Evolutionary conservation across 805 yeast species (phyloP), one percentile per base, ranked within the genome.

Genomic region (Dipodascus geniculatus): DNA sequence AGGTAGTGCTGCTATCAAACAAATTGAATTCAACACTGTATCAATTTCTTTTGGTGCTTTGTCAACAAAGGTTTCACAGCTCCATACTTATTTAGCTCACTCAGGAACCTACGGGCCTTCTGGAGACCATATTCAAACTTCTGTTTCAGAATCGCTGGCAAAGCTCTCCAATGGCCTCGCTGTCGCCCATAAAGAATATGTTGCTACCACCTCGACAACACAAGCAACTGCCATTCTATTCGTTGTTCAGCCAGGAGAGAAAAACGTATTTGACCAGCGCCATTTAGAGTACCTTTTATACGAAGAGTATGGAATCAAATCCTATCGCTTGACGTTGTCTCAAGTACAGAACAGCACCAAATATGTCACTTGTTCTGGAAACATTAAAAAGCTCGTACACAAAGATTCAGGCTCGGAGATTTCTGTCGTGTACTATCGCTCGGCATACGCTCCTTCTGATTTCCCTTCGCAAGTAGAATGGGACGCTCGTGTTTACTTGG

Each of bases 41-140:
- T 85, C 96, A 62, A 96, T 91, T 2, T 90, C 97, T 0, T 93
- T 93, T 71, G 96, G 95, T 20, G 98, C 95, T 0, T 73, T 93
- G 54, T 83, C 96, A 1, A 67, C 88, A 14, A 85, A 83, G 65
- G 91, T 87, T 23, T 85, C 93, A 20, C 73, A 79, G 59, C 71
- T 87, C 54, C 99, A 93, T 68, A 67, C 74, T 20, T 87, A 77
- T 58, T 60, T 71, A 20, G 63, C 70, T 2, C 73, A 73, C 81
- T 64, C 75, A 0, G 66, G 68, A 22, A 66, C 67, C 20, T 73
- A 70, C 56, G 57, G 58, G 3, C 28, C 48, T 8, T 42, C 33
- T 9, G 50, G 31, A 3, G 35, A 48, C 9, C 51, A 78, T 51
- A 71, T 74, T 11, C 72, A 72, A 4, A 64, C 87, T 42, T 89